Conservation (phyloP, 2,329 filamentous ascomycete species). For the Exophiala bonariae region DNA sequence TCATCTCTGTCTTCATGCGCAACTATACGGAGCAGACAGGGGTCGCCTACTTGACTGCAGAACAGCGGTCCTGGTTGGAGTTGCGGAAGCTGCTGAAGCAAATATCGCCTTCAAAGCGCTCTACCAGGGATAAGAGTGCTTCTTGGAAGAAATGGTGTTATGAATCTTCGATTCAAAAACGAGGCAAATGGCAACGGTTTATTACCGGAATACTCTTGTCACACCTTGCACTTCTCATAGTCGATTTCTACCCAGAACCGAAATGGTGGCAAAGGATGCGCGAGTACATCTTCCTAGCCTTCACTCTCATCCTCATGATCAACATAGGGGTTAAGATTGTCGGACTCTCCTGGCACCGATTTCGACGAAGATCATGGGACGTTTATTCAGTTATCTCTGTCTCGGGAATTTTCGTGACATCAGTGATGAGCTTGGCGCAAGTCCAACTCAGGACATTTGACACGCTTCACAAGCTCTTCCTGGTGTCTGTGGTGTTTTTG, state of each 20-base stretch:
- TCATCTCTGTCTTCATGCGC: slow-evolving; percentile 99
- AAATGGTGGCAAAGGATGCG: slow-evolving; percentile 68
- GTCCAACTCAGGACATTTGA: slow-evolving; percentile 61
- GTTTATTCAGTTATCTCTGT: slow-evolving; percentile 81
- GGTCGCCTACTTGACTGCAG: slow-evolving; percentile 90
- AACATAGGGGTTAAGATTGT: slow-evolving; percentile 84
- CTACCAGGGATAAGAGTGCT: slow-evolving; percentile 72
- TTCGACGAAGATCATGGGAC: slow-evolving; percentile 93
- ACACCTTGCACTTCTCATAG: slow-evolving; percentile 77
- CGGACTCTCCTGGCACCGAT: slow-evolving; percentile 88
- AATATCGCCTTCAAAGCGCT: slow-evolving; percentile 91
- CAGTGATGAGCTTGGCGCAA: slow-evolving; percentile 70
- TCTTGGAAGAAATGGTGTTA: slow-evolving; percentile 94
- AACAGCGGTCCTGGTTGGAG: slow-evolving; percentile 96
- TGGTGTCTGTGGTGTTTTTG: slow-evolving; percentile 84
- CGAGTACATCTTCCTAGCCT: slow-evolving; percentile 72
- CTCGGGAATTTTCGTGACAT: slow-evolving; percentile 76
- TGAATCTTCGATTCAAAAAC: slow-evolving; percentile 88
- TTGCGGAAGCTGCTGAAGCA: slow-evolving; percentile 87
- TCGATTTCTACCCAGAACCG: slow-evolving; percentile 81
- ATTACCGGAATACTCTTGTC: slow-evolving; percentile 78
- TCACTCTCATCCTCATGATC: slow-evolving; percentile 77
- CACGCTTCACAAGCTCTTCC: slow-evolving; percentile 88
- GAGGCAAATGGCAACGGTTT: slow-evolving; percentile 82
- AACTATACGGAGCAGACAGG: slow-evolving; percentile 99